Evolutionary conservation across 164 flowering plant genomes (phyloP), one percentile per base, ranked within the genome.

Genomic region (Amborella trichopoda): DNA sequence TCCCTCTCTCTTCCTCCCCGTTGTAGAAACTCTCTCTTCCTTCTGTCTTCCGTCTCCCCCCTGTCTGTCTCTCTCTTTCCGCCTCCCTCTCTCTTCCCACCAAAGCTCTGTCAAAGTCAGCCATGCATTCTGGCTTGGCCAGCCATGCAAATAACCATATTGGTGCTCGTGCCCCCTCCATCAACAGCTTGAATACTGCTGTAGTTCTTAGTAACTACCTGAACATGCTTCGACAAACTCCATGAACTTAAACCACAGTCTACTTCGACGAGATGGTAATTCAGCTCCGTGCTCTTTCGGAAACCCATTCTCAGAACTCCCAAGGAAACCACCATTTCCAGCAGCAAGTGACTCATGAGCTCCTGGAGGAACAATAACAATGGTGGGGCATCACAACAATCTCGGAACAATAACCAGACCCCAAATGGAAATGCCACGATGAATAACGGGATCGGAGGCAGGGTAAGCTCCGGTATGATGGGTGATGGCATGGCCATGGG

Each of bases 291-390:
- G 59, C 44, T 44, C 78, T n/a, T n/a, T n/a, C n/a, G n/a, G n/a
- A n/a, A n/a, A n/a, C 37, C 47, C 74, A 62, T 39, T 45, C 54
- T 11, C 79, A 58, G 39, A 17, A 60, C 19, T 53, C 77, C 12
- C 77, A 68, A 54, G 69, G 64, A 14, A 75, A 65, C 52, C 85
- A 62, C 59, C 66, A 69, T 33, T 34, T 81, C 28, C 91, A 76
- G 37, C 87, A 76, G 48, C 93, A 78, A 28, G 68, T 80, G 79
- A 67, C 87, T 48, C 96, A 91, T 60, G 94, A 81, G 37, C 49
- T 82, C 40, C 69, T 82, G 53, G 94, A 55, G 68, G 32, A 68
- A 54, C 37, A 77, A 51, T n/a, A n/a, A n/a, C 47, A 60, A 45
- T 26, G 66, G 74, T 5, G 66, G 64, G 8, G 24, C 17, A 23